Base-by-base conservation (phyloP, 2,329 filamentous ascomycete genomes). In the Pleoardoris graminearum region DNA sequence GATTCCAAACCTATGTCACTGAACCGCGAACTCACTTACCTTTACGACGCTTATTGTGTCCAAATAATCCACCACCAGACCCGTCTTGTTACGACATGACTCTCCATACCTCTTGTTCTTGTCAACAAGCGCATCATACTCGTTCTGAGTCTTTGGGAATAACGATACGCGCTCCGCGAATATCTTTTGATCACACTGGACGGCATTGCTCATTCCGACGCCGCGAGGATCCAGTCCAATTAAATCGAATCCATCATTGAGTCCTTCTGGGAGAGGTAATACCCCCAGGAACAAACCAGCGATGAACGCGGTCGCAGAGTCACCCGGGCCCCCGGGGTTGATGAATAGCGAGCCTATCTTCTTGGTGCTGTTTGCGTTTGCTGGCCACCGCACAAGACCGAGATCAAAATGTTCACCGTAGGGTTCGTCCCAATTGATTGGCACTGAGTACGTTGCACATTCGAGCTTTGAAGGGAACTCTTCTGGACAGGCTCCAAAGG, bases 141-240 rank as follows among this genome's bases (percentile, higher is more conserved):
- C 67, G 3, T 60, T 61, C 22, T 73, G 61, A 1, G 73, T 76
- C 36, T 63, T 68, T 3, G 76, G 75, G 33, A 72, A 72, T 16
- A 58, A 58, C 19, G 70, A 66, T 3, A 71, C 67, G 12, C 72
- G 70, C 48, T 71, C 60, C 56, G 76, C 76, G 53, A 58, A 77
- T 7, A 72, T 59, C 4, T 53, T 58, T 2, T 66, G 55, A 55
- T 77, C 73, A 57, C 77, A 79, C 49, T 66, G 55, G 19, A 77
- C 63, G 0, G 71, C 68, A 2, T 68, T 71, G 61, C 76, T 78
- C 36, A 70, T 47, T 2, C 75, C 76, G 29, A 76, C 69, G 10
- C 77, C 77, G 5, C 76, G 70, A 1, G 75, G 76, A 51, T 78
- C 76, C 1, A 76, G 60, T 1, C 73, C 76, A 37, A 79, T 70